phyloP scores from a whole-genome alignment of 2,329 filamentous ascomycete genomes.

The Xylaria sp. region DNA sequence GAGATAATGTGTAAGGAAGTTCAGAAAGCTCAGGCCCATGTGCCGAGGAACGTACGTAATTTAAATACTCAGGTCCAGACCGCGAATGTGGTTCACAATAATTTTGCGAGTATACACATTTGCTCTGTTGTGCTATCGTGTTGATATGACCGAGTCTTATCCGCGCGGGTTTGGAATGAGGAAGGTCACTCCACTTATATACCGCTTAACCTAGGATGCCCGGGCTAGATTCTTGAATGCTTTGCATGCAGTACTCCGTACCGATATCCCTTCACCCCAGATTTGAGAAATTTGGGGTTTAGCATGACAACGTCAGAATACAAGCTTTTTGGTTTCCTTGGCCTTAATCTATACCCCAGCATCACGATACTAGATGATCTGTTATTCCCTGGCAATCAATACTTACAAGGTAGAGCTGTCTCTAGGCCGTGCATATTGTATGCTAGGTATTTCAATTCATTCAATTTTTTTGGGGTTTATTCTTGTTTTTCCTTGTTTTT shows the following conservation, averaged over 20 bases:
- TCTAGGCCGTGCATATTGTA: no score
- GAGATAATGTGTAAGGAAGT: background rate
- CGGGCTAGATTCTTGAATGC: background rate
- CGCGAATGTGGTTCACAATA: constrained; percentile 2
- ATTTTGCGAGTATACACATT: background rate
- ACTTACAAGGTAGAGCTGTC: no score
- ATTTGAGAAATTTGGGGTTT: background rate
- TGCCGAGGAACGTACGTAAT: background rate
- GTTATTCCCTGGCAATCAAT: background rate
- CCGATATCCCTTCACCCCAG: background rate
- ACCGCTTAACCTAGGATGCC: background rate
- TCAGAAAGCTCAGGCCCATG: constrained; percentile 8
- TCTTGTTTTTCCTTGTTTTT: background rate
- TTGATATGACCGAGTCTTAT: background rate
- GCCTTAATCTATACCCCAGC: background rate
- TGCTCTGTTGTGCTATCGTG: background rate
- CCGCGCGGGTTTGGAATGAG: background rate
- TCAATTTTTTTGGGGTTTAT: no score
- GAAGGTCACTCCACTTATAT: background rate
- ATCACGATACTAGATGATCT: background rate
- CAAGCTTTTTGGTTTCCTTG: background rate
- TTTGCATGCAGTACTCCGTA: background rate
- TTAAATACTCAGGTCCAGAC: background rate
- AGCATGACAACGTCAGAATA: background rate
- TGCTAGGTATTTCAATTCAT: no score